These are phyloP conservation scores for Glarea lozoyensis DNA, from an alignment of 495 filamentous ascomycete species.

Conservation along the genomic window DNA sequence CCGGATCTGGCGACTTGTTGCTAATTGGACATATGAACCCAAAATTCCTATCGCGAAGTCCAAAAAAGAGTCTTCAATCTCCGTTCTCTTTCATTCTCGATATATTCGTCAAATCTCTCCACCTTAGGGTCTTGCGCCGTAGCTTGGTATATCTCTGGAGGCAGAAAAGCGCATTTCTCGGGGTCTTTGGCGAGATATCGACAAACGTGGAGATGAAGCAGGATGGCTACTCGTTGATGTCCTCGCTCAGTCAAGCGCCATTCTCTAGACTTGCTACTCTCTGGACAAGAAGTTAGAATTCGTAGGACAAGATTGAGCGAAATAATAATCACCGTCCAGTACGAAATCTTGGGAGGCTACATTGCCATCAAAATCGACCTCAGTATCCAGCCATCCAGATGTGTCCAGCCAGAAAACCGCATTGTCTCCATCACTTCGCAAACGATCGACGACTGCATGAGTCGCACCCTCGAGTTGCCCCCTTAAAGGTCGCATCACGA, in stretches of 20 bases:
- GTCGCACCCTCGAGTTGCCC: constrained; percentile 32
- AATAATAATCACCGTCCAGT: constrained; percentile 22
- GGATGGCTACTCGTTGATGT: constrained; percentile 31
- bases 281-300: constrained; percentile 1
- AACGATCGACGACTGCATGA: constrained; percentile 25
- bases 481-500: constrained; percentile 30
- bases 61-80: constrained; percentile 27
- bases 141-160: constrained; percentile 28
- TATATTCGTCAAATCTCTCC: constrained; percentile 23
- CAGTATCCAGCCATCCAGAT: constrained; percentile 28
- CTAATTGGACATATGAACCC: no score
- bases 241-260: constrained; percentile 28
- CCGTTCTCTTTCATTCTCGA: constrained; percentile 27
- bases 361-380: constrained; percentile 16
- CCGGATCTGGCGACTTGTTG: no score
- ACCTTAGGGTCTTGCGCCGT: constrained; percentile 23
- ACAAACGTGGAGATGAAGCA: constrained; percentile 31
- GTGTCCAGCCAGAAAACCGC: constrained; percentile 34
- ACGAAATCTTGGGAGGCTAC: constrained; percentile 21
- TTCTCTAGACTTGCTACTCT: constrained; percentile 11
- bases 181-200: constrained; percentile 26
- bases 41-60: no score
- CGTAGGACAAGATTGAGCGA: constrained; percentile 1
- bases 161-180: constrained; percentile 30
- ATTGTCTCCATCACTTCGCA: constrained; percentile 26